Base-by-base conservation (phyloP, 1,284 basidiomycete species). In the Cerrena zonata region DNA sequence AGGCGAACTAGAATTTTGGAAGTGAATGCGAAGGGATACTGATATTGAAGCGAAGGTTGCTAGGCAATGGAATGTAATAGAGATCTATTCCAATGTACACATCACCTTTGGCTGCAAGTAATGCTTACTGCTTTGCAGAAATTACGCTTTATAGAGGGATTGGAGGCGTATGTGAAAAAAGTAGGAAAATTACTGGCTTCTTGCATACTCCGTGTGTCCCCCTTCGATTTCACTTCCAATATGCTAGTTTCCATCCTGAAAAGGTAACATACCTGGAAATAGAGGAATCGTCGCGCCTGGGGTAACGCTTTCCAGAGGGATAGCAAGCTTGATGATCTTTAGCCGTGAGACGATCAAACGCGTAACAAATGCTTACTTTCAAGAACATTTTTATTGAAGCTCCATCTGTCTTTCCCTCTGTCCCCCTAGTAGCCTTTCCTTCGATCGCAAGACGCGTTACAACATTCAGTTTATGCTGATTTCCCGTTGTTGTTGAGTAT, bases 361-460 rank as follows among this genome's bases (percentile, higher is more conserved):
- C 42, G 39, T 41, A 38, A 39, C 48, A 42, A 10, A 49, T 26
- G 25, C 36, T 22, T 23, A 86, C 86, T 72, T 86, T 89, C 58
- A 90, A 72, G 67, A 85, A 89, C 73, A 89, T 81, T 60, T 75
- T 81, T 47, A 89, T 77, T 19, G 77, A 69, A 30, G 78, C 84
- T 40, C 80, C 82, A 61, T 86, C 82, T 40, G 77, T 68, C 2
- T 75, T 77, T 42, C 80, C 81, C 61, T 86, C 82, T 40, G 77
- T 67, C 2, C 75, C 77, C 51, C 77, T 76, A 64, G 79, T 84
- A 24, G 80, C 80, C 64, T 80, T 83, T 34, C 86, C 86, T 60
- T 88, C 84, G 47, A 89, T 78, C 11, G 79, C 81, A 26, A 89
- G 75, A 53, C 84, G 82, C 51, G 84, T 83, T 2, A 89, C 84